These are phyloP conservation scores for Zymoseptoria tritici DNA, from an alignment of 2,329 filamentous ascomycete species.

Conservation along the genomic window DNA sequence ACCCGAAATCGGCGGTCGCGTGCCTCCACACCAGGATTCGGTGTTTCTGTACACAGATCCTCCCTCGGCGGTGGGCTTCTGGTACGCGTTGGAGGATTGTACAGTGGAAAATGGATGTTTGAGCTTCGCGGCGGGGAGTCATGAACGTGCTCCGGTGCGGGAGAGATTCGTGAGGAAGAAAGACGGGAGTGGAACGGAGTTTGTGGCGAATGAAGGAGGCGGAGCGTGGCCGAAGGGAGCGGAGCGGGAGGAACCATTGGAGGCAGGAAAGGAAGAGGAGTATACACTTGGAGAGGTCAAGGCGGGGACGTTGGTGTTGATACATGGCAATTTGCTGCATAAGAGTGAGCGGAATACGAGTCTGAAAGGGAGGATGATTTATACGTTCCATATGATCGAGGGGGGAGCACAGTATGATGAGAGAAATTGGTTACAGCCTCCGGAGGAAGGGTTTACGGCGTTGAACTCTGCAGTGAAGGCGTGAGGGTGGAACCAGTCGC, in stretches of 20 bases:
- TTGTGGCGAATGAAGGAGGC: slow-evolving; percentile 55
- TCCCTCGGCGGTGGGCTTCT: slow-evolving; percentile 86
- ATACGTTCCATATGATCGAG: slow-evolving; percentile 96
- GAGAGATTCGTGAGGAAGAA: slow-evolving; percentile 66
- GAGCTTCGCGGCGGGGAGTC: slow-evolving; percentile 76
- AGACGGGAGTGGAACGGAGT: slow-evolving; percentile 49
- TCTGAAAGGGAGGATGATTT: slow-evolving; percentile 81
- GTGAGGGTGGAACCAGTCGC: neutral
- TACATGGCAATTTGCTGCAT: slow-evolving; percentile 91
- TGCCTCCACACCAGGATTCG: slow-evolving; percentile 85
- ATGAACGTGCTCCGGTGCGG: slow-evolving; percentile 62
- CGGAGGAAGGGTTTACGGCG: slow-evolving; percentile 60
- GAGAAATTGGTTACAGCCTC: slow-evolving; percentile 89
- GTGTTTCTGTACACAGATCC: slow-evolving; percentile 88
- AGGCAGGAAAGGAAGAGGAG: slow-evolving; percentile 42
- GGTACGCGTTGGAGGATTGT: slow-evolving; percentile 94
- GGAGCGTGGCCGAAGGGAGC: slow-evolving; percentile 42
- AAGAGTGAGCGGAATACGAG: slow-evolving; percentile 93
- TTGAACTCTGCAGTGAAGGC: slow-evolving; percentile 18
- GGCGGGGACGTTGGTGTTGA: slow-evolving; percentile 82
- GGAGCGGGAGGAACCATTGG: slow-evolving; percentile 8
- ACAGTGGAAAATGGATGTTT: slow-evolving; percentile 80
- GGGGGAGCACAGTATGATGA: slow-evolving; percentile 71
- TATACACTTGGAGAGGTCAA: slow-evolving; percentile 83
- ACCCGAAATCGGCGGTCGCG: slow-evolving; percentile 86